Evolutionary conservation across 306 rosid genomes (phyloP).

Genomic region (Ormosia semicastrata): DNA sequence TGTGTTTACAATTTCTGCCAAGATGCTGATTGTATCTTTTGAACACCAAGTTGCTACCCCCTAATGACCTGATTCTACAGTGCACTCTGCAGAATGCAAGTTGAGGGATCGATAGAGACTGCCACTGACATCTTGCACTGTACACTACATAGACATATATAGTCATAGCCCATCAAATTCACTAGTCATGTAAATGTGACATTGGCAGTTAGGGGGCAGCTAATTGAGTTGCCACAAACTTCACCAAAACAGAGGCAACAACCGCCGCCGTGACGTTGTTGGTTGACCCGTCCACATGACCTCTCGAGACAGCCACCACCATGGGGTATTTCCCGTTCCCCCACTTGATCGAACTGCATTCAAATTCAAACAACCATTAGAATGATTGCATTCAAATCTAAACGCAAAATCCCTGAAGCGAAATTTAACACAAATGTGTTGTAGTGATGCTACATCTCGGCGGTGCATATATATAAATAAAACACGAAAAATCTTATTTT

Average conservation of each 20-base stretch:
- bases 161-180: constrained; percentile 1
- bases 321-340: constrained; percentile 50
- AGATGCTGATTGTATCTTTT: background rate
- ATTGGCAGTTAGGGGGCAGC: background rate
- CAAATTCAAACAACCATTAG: background rate
- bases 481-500: too few species aligned
- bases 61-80: background rate
- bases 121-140: background rate
- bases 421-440: background rate
- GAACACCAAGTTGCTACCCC: background rate
- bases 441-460: background rate
- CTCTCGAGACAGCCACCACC: constrained; percentile 36
- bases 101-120: background rate
- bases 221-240: constrained; percentile 1
- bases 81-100: background rate
- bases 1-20: background rate
- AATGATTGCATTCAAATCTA: background rate
- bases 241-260: constrained; percentile 9
- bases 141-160: background rate
- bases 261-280: background rate
- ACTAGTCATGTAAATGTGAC: background rate
- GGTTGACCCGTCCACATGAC: background rate
- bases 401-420: background rate
- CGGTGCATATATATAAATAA: constrained; percentile 23
- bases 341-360: constrained; percentile 71